Base-by-base conservation (phyloP, 331 rosid species). In the Spiraea crenata region DNA sequence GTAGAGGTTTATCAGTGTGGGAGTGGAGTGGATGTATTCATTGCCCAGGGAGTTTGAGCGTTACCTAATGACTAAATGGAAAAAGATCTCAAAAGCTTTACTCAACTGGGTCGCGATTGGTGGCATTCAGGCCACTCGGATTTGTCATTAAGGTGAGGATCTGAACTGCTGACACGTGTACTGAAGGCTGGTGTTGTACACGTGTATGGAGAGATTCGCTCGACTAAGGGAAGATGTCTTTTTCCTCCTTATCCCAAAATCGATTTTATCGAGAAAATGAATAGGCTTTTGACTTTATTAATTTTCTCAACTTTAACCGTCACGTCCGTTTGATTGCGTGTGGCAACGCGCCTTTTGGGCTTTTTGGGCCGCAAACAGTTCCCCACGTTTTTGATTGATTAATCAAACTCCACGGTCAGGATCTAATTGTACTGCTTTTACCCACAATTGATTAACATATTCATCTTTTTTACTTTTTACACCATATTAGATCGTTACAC, bases 71-170 rank as follows among this genome's bases (percentile, higher is more conserved):
- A n/a, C 41, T 5, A 41, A 56, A 25, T 25, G 4, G 50, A 3
- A 8, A 38, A 34, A 6, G 25, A 62, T 48, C 34, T 10, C 19
- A 9, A 31, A 8, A 38, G 49, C 15, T 35, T 76, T 69, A 37
- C 47, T n/a, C 37, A 62, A 38, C 20, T 57, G 7, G 20, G 49
- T 20, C 44, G 40, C 52, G 73, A 82, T 86, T 83, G 84, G 86
- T 71, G n/a, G 49, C 44, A 54, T 76, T 2, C 61, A 42, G 75
- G 8, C 65, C 58, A 20, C 57, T 9, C 76, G 85, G 86, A 84
- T 79, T 72, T 41, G 72, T 70, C 56, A 45, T 12, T 34, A 31
- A 9, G 4, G 14, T 10, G 57, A 44, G 17, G 65, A 12, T 10
- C 31, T 46, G 3, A 6, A 2, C 10, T 50, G 9, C 3, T 13